These are phyloP conservation scores for Metarhizium guizhouense DNA, from an alignment of 2,329 filamentous ascomycete genomes.

Conservation along the genomic window DNA sequence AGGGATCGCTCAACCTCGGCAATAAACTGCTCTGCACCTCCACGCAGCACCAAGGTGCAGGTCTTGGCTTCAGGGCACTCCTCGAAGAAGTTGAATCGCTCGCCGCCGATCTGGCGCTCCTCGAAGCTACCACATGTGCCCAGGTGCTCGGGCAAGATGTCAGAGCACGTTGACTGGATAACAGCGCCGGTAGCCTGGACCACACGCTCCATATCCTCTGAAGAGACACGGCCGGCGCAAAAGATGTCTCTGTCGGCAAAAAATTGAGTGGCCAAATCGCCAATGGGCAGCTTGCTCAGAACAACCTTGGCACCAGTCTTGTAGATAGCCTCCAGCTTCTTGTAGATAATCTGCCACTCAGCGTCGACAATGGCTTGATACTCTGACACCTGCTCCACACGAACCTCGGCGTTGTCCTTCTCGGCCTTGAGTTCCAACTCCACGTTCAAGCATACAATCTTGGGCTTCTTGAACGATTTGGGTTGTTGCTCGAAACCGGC, in stretches of 20 bases:
- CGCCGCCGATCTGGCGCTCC: conserved; percentile 92
- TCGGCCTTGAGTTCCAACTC: conserved; percentile 97
- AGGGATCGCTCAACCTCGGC: conserved; percentile 95
- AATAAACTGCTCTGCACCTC: conserved; percentile 97
- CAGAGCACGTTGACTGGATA: conserved; percentile 91
- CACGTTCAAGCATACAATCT: conserved; percentile 95
- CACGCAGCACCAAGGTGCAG: conserved; percentile 89
- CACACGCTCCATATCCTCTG: conserved; percentile 91
- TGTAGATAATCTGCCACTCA: conserved; percentile 99
- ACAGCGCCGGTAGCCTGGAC: conserved; percentile 90
- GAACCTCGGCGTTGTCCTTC: conserved; percentile 97
- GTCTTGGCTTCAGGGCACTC: conserved; percentile 93
- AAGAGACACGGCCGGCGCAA: conserved; percentile 86
- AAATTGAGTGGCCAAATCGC: conserved; percentile 93
- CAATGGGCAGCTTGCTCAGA: conserved; percentile 92
- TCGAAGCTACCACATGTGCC: conserved; percentile 87
- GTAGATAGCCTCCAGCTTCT: conserved; percentile 93
- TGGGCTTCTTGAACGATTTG: conserved; percentile 87
- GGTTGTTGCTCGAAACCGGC: conserved; percentile 99
- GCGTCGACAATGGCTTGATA: conserved; percentile 99
- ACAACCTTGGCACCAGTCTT: conserved; percentile 96
- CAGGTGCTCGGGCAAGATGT: conserved; percentile 82
- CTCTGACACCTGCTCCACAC: conserved; percentile 96
- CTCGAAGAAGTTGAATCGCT: conserved; percentile 98
- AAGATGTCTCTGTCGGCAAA: conserved; percentile 98